These are phyloP conservation scores for Xylaria scruposa DNA, from an alignment of 495 filamentous ascomycete species.

Conservation along the genomic window DNA sequence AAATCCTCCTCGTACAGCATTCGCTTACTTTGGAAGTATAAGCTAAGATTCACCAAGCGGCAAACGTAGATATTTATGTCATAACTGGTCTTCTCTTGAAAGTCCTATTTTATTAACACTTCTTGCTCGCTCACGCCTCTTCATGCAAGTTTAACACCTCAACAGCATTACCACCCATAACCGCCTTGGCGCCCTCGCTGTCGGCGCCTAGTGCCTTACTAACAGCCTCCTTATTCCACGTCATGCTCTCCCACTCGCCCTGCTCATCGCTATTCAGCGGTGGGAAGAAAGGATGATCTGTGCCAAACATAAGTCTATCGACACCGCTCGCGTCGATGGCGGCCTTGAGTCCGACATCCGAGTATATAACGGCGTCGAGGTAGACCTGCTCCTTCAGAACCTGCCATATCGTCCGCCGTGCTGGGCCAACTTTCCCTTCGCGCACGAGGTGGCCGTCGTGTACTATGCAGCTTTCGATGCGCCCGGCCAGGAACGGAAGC, in stretches of 20 bases:
- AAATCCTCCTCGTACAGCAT: background rate
- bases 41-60: background rate
- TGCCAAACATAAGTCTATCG: slow-evolving; percentile 82
- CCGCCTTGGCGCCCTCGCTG: slow-evolving; percentile 51
- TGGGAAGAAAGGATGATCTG: slow-evolving; percentile 96
- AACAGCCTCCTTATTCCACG: slow-evolving; percentile 77
- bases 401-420: slow-evolving; percentile 74
- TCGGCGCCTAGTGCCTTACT: slow-evolving; percentile 62
- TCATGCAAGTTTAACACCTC: slow-evolving; percentile 64
- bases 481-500: slow-evolving; percentile 84
- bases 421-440: slow-evolving; percentile 49
- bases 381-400: slow-evolving; percentile 86
- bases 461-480: slow-evolving; percentile 85
- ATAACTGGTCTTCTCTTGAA: background rate
- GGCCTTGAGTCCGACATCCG: slow-evolving; percentile 73
- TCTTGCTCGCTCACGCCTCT: slow-evolving; percentile 26
- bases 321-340: slow-evolving; percentile 68
- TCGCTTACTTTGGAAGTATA: background rate
- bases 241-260: slow-evolving; percentile 83
- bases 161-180: slow-evolving; percentile 76
- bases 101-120: background rate
- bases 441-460: slow-evolving; percentile 78
- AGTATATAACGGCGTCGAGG: slow-evolving; percentile 88
- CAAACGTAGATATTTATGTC: background rate
- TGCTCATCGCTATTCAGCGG: slow-evolving; percentile 67